Conservation (phyloP, 108 stramenopile species). For the Nitzschia putrida region DNA sequence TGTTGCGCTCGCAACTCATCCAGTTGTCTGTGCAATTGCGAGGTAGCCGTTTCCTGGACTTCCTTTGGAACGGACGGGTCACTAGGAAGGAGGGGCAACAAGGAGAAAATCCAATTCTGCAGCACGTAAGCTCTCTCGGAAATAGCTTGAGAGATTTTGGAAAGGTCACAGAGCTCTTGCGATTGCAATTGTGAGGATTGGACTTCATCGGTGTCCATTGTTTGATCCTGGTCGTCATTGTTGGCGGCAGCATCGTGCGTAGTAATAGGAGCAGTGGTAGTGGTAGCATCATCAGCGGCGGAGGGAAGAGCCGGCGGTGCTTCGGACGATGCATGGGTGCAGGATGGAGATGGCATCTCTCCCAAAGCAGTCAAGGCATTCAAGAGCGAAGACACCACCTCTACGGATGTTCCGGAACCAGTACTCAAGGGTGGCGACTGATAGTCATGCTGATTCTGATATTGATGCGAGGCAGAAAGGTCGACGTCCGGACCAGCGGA, state of each 20-base stretch:
- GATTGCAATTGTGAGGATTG: not conserved
- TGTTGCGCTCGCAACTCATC: slow-evolving; percentile 26
- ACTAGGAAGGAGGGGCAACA: slow-evolving; percentile 33
- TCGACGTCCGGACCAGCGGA: not conserved
- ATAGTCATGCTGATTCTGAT: too few species aligned
- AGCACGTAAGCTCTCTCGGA: slow-evolving; percentile 44
- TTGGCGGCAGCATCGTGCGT: not conserved
- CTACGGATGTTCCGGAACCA: slow-evolving; percentile 44
- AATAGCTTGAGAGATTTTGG: slow-evolving; percentile 29
- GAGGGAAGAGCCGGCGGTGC: too few species aligned
- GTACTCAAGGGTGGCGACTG: slow-evolving; percentile 33
- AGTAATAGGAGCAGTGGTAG: not conserved
- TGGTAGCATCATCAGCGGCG: not conserved
- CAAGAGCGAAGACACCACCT: slow-evolving; percentile 32
- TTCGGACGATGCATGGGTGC: too few species aligned
- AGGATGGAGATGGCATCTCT: not conserved
- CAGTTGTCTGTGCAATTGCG: slow-evolving; percentile 4
- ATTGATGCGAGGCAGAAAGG: not conserved
- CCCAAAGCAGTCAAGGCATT: slow-evolving; percentile 34
- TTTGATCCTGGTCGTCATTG: not conserved
- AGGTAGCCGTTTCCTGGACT: slow-evolving; percentile 6
- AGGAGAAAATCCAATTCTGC: slow-evolving; percentile 50
- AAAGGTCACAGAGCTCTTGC: slow-evolving; percentile 46
- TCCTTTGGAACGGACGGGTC: not conserved
- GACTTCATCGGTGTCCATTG: not conserved